Conservation (phyloP, 768 basidiomycete species). For the Calocybe cyanea region DNA sequence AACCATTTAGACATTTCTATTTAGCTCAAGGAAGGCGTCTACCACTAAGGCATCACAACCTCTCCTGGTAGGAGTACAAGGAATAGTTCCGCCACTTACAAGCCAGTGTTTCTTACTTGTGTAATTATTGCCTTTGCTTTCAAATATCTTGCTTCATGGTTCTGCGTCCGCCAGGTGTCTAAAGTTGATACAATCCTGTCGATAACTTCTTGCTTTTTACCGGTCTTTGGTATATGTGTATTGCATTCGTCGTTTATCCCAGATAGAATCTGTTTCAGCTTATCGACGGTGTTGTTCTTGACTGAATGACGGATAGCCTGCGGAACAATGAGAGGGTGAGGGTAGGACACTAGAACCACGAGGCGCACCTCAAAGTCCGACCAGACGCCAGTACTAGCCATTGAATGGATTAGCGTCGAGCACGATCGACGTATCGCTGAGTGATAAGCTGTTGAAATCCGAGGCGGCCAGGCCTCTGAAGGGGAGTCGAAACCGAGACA, state of each 20-base stretch:
- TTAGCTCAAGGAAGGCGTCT: not conserved
- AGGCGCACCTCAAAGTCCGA: constrained; percentile 66
- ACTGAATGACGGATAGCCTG: constrained; percentile 69
- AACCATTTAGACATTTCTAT: constrained; percentile 4
- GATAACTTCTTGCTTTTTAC: constrained; percentile 86
- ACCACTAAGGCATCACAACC: not conserved
- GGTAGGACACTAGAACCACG: constrained; percentile 2
- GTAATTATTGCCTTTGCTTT: constrained; percentile 64
- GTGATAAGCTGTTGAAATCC: not conserved
- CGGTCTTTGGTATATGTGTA: constrained; percentile 65
- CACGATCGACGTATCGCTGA: not conserved
- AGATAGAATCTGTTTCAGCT: constrained; percentile 74
- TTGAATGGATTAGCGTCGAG: constrained; percentile 25
- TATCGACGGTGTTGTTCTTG: constrained; percentile 79
- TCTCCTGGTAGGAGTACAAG: not conserved
- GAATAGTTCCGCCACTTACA: constrained; percentile 43
- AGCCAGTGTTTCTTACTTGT: constrained; percentile 62
- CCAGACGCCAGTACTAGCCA: constrained; percentile 66
- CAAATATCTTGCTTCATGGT: constrained; percentile 61
- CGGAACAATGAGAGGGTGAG: constrained; percentile 15
- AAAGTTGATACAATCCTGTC: constrained; percentile 63
- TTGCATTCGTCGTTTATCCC: constrained; percentile 78
- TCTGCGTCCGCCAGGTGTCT: constrained; percentile 55
- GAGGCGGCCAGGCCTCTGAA: too few species aligned
- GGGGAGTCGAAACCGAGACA: too few species aligned